Evolutionary conservation across 2,329 filamentous ascomycete genomes (phyloP), one percentile per base, ranked within the genome.

Genomic region (Capronia americana): DNA sequence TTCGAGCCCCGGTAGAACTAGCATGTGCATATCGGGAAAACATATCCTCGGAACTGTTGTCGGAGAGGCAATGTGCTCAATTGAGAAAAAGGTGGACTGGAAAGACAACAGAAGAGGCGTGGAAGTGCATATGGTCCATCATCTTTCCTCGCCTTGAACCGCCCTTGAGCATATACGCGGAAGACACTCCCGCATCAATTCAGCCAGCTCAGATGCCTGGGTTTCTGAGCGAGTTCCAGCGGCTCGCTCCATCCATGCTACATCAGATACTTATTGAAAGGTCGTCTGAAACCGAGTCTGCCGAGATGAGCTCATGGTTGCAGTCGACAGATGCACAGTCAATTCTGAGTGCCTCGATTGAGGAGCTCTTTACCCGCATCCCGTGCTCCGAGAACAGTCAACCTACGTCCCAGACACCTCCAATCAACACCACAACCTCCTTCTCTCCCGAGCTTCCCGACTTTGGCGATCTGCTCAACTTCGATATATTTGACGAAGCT

Each of bases 71-170:
- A 34, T 56, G 53, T 23, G 53, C 53, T 20, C 53, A 56, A 32
- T 28, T 56, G 53, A 56, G 53, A 32, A 56, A 56, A 56, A 30
- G 53, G n/a, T 56, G 53, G 53, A 56, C 53, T 14, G 53, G 53
- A 3, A 56, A 56, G 53, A 30, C 53, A 28, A 56, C 53, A 30
- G 53, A 56, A 23, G 53, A 56, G 53, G 53, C 53, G 30, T 56
- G 53, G 53, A 56, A 56, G 53, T 56, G 53, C 28, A 56, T 56
- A 56, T 56, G 53, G 53, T 56, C 53, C 53, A 56, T 56, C 53
- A 23, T 56, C 30, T 56, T 56, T 20, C 53, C 53, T 34, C 53
- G 53, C 14, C 53, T 56, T 28, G 53, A 56, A 17, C 53, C 53
- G 30, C 53, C 53, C 28, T n/a, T 17, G 6, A 58, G 56, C 23